Percentiles rank a stretch among this genome's conserved stretches.
Conservation (phyloP, 1,139 yeast genomes). For the Kurtzmaniella quercitrusa region DNA sequence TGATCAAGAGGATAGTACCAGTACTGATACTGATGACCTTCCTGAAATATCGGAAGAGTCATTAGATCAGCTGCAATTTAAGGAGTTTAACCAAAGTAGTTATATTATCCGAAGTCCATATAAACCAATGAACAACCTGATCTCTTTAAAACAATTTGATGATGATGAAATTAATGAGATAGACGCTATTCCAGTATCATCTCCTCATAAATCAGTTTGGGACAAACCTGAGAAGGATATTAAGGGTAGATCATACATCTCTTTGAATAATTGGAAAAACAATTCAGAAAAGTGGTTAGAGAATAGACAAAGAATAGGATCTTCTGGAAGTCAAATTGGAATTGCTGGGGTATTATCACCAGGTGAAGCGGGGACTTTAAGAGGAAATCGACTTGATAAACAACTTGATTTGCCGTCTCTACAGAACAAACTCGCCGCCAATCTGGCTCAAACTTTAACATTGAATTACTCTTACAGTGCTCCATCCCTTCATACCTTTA, state of each 20-base stretch:
- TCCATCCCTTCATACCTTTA: slow-evolving; percentile 39
- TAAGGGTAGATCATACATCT: slow-evolving; percentile 13
- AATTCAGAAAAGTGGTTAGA: slow-evolving; percentile 21
- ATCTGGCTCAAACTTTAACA: slow-evolving; percentile 10
- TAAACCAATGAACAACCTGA: slow-evolving; percentile 1
- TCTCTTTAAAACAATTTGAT: slow-evolving; percentile 6
- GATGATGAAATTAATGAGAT: slow-evolving; percentile 23
- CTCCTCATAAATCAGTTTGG: slow-evolving; percentile 7
- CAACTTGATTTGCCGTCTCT: not conserved
- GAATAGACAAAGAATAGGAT: slow-evolving; percentile 18
- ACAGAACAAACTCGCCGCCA: not conserved
- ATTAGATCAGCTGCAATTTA: slow-evolving; percentile 16
- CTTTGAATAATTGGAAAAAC: slow-evolving; percentile 31
- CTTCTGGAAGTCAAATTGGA: slow-evolving; percentile 2
- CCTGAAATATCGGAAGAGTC: slow-evolving; percentile 18
- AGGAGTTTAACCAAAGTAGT: slow-evolving; percentile 23
- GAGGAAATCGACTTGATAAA: not conserved
- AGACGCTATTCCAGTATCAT: slow-evolving; percentile 27
- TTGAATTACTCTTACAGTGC: slow-evolving; percentile 35
- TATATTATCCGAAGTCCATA: not conserved
- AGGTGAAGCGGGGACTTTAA: not conserved
- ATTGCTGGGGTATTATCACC: not conserved
- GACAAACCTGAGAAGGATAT: not conserved
- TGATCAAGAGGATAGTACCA: slow-evolving; percentile 12
- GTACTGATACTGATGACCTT: slow-evolving; percentile 20